phyloP scores from a whole-genome alignment of 306 rosid species.

The Cucurbita ficifolia region DNA sequence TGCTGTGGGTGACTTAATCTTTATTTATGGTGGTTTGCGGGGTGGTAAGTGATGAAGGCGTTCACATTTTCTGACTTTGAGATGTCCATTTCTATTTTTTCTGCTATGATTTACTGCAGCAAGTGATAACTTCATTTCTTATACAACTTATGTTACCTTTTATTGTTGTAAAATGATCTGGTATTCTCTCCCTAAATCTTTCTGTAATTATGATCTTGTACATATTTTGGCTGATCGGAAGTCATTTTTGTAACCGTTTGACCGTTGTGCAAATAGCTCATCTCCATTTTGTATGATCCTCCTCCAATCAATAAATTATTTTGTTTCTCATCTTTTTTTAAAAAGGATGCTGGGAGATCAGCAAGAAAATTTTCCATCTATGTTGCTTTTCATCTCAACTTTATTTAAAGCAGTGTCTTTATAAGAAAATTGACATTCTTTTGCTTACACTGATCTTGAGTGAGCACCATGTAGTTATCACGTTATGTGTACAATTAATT shows the following conservation, averaged over 20 bases:
- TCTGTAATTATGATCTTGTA: background rate
- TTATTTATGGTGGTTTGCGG: constrained; percentile 93
- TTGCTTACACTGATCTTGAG: background rate
- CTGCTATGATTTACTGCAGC: background rate
- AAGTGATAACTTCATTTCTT: background rate
- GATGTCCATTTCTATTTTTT: background rate
- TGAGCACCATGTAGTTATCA: background rate
- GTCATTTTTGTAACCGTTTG: background rate
- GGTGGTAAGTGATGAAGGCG: constrained; percentile 57
- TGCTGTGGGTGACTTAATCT: constrained; percentile 85
- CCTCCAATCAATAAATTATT: background rate
- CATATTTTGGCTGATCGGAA: background rate
- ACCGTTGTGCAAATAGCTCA: background rate
- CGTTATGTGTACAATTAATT: background rate
- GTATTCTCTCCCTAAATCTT: background rate
- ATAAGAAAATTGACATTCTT: background rate
- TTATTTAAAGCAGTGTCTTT: background rate
- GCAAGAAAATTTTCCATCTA: background rate
- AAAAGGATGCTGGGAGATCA: background rate
- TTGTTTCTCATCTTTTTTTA: too few relatives aligned
- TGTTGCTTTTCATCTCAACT: background rate
- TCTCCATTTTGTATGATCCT: background rate
- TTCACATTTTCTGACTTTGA: background rate
- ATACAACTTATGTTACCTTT: background rate
- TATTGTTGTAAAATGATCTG: background rate